Evolutionary conservation across 2,329 filamentous ascomycete species (phyloP).

Genomic region (Clarireedia homoeocarpa): DNA sequence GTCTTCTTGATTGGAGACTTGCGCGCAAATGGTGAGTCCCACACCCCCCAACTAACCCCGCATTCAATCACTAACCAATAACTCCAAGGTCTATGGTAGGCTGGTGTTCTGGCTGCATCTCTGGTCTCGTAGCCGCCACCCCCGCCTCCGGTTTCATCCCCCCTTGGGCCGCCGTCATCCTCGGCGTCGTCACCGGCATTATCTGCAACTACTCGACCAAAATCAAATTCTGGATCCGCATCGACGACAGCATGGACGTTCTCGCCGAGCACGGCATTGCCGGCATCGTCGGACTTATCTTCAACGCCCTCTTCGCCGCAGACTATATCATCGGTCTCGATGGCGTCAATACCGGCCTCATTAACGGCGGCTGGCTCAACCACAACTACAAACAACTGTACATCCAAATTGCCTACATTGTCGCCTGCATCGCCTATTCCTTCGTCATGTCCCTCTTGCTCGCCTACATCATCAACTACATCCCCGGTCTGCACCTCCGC

Average conservation of each 20-base stretch:
- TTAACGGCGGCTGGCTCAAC: constrained; percentile 64
- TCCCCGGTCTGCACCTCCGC: constrained; percentile 72
- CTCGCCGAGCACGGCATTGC: constrained; percentile 65
- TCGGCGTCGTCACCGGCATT: constrained; percentile 59
- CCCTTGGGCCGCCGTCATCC: constrained; percentile 57
- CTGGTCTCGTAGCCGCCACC: constrained; percentile 62
- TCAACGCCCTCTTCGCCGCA: constrained; percentile 66
- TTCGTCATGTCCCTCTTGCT: constrained; percentile 69
- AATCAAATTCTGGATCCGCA: constrained; percentile 44
- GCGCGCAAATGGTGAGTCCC: constrained; percentile 22
- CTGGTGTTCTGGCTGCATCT: constrained; percentile 66
- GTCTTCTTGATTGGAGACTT: constrained; percentile 88
- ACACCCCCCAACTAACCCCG: constrained; percentile 28
- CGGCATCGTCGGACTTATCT: constrained; percentile 61
- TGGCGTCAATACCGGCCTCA: constrained; percentile 61
- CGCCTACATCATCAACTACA: constrained; percentile 65
- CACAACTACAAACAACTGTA: constrained; percentile 68
- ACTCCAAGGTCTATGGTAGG: constrained; percentile 61
- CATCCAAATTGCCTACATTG: constrained; percentile 72
- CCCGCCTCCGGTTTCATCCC: constrained; percentile 62
- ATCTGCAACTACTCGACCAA: constrained; percentile 63
- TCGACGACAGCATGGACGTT: constrained; percentile 65
- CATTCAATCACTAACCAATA: background rate
- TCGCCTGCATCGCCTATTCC: constrained; percentile 56
- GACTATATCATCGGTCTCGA: constrained; percentile 67